These are phyloP conservation scores for Euphrasia arctica DNA, from an alignment of 305 asterid species.

Conservation along the genomic window DNA sequence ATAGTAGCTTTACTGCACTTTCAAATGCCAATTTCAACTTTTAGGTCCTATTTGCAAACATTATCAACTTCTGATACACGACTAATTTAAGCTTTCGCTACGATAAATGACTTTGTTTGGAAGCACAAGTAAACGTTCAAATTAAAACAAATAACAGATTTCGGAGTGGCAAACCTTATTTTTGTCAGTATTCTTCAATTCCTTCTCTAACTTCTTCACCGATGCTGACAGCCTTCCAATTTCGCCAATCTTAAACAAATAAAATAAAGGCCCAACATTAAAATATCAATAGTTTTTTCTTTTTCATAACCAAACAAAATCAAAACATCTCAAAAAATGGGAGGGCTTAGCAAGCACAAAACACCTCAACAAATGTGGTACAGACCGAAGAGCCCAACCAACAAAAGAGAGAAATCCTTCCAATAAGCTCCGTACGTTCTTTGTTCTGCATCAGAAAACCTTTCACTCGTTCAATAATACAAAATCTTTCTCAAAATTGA, in stretches of 20 bases:
- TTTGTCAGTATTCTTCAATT: conserved; percentile 59
- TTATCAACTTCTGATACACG: background rate
- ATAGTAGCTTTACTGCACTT: conserved; percentile 3
- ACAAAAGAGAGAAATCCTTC: conserved; percentile 86
- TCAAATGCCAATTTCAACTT: background rate
- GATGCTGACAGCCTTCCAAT: conserved; percentile 85
- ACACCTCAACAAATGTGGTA: conserved; percentile 82
- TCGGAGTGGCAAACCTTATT: conserved; percentile 52
- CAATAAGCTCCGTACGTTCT: conserved; percentile 73
- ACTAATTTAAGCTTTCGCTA: background rate
- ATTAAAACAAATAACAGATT: background rate
- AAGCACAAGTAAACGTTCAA: background rate
- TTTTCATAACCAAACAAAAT: too few species aligned
- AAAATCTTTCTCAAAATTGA: background rate
- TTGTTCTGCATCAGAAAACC: conserved; percentile 58
- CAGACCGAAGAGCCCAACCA: conserved; percentile 90
- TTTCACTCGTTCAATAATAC: conserved; percentile 17
- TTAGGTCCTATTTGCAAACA: background rate
- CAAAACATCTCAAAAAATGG: background rate
- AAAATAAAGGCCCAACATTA: conserved; percentile 5
- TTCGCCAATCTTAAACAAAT: conserved; percentile 65
- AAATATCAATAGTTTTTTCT: background rate
- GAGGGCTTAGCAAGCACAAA: conserved; percentile 10
- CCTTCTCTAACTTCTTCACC: conserved; percentile 74
- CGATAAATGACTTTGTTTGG: background rate